phyloP scores from a whole-genome alignment of 805 yeast species.

The Pichia pseudocactophila region DNA sequence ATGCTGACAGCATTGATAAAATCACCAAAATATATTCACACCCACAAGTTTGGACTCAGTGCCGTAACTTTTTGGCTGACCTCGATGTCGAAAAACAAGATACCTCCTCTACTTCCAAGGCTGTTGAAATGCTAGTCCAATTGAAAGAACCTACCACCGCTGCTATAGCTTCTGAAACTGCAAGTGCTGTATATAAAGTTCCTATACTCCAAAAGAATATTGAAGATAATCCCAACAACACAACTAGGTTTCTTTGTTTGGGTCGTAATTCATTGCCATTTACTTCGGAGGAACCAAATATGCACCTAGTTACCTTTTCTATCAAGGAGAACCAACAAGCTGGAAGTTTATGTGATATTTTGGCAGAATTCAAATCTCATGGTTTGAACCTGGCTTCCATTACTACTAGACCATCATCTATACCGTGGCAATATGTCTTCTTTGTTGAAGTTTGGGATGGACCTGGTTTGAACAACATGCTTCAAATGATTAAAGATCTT shows the following conservation, averaged over 20 bases:
- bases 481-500: conserved; percentile 33
- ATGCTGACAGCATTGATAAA: conserved; percentile 33
- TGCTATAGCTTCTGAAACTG: conserved; percentile 66
- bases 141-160: conserved; percentile 35
- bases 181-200: conserved; percentile 50
- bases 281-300: conserved; percentile 10
- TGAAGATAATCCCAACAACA: conserved; percentile 67
- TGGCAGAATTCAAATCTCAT: conserved; percentile 46
- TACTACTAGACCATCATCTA: conserved; percentile 66
- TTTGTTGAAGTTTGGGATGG: conserved; percentile 57
- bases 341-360: conserved; percentile 64
- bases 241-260: conserved; percentile 76
- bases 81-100: conserved; percentile 45
- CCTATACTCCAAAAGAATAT: conserved; percentile 48
- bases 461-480: conserved; percentile 24
- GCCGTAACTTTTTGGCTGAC: conserved; percentile 44
- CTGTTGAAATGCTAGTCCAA: conserved; percentile 55
- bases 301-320: conserved; percentile 58
- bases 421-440: conserved; percentile 76
- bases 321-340: conserved; percentile 53
- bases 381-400: conserved; percentile 62
- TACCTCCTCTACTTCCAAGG: conserved; percentile 73
- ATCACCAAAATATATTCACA: conserved; percentile 70
- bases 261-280: conserved; percentile 27
- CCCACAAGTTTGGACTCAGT: conserved; percentile 98